Base-by-base conservation (phyloP, 148 eudicot genomes). In the Silene uniflora region DNA sequence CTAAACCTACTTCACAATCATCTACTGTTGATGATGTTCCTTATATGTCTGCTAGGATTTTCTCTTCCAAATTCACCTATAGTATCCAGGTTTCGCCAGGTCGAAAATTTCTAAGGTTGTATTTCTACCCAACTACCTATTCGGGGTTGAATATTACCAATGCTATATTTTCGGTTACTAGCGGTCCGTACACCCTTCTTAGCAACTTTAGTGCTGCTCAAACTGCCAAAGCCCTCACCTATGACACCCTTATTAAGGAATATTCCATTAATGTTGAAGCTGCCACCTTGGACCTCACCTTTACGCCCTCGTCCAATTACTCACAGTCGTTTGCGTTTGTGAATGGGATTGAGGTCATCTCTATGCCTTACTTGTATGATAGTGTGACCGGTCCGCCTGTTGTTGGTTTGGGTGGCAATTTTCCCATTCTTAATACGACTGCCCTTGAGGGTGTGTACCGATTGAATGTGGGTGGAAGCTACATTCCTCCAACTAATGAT, bases 321-420 rank as follows among this genome's bases (percentile, higher is more conserved):
- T 42, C 91, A 23, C 79, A 88, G 46, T 85, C 97, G 4, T 91
- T 83, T 73, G 98, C 97, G 29, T 94, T 88, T 67, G 88, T 94
- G 39, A 94, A 94, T 76, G 98, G 98, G 27, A 94, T 94, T 76
- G 98, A 94, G 88, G 82, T 90, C 8, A 83, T 89, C 17, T 91
- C 98, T 1, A 89, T 90, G 89, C 96, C 97, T 39, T 84, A 88
- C 69, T 75, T 94, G 25, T 94, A 94, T 70, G 85, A 77, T 39
- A 73, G 80, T 25, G 76, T 58, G 39, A 77, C 71, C 65, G 85
- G 80, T 0, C 71, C 77, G 0, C 22, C 49, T 18, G 8, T 89
- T n/a, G 91, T 91, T 47, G 98, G 97, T 19, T 82, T 67, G 62
- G 68, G 77, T 27, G 60, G 67, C 0, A 10, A 75, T 0, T 85